These are phyloP conservation scores for Clavulina sp. DNA, from an alignment of 768 basidiomycete genomes.

Conservation along the genomic window DNA sequence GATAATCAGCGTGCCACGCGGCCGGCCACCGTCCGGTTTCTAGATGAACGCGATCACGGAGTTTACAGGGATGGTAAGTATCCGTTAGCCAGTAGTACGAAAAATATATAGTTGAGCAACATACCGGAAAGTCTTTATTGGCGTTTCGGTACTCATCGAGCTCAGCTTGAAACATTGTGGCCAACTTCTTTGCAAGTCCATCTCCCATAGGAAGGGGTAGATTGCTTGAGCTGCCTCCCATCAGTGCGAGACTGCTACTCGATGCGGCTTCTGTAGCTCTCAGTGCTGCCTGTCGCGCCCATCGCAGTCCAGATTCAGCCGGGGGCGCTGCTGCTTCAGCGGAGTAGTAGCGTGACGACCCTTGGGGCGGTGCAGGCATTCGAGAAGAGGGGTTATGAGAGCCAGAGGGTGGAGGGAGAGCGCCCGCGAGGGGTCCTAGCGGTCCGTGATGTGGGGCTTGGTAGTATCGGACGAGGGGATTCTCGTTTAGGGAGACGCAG, in stretches of 20 bases:
- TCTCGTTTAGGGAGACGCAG: slow-evolving; percentile 80
- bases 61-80: not conserved
- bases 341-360: slow-evolving; percentile 56
- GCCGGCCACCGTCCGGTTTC: slow-evolving; percentile 29
- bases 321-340: slow-evolving; percentile 50
- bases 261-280: slow-evolving; percentile 3
- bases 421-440: slow-evolving; percentile 65
- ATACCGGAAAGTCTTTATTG: slow-evolving; percentile 77
- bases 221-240: not conserved
- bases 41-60: slow-evolving; percentile 7
- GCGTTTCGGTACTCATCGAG: slow-evolving; percentile 75
- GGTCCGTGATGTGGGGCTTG: slow-evolving; percentile 67
- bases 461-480: slow-evolving; percentile 87
- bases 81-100: not conserved
- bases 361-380: slow-evolving; percentile 31
- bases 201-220: slow-evolving; percentile 39
- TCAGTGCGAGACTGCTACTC: slow-evolving; percentile 1
- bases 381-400: slow-evolving; percentile 45
- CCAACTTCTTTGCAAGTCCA: slow-evolving; percentile 63
- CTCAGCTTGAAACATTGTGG: slow-evolving; percentile 64
- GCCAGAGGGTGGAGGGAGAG: slow-evolving; percentile 15
- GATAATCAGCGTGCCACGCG: slow-evolving; percentile 68
- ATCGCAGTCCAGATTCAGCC: slow-evolving; percentile 33
- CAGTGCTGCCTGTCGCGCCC: too few relatives aligned
- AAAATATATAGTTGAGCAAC: slow-evolving; percentile 16